Percentiles rank a stretch among this genome's conserved stretches.
phyloP scores from a whole-genome alignment of 2,329 filamentous ascomycete genomes.

The Celoporthe dispersa region DNA sequence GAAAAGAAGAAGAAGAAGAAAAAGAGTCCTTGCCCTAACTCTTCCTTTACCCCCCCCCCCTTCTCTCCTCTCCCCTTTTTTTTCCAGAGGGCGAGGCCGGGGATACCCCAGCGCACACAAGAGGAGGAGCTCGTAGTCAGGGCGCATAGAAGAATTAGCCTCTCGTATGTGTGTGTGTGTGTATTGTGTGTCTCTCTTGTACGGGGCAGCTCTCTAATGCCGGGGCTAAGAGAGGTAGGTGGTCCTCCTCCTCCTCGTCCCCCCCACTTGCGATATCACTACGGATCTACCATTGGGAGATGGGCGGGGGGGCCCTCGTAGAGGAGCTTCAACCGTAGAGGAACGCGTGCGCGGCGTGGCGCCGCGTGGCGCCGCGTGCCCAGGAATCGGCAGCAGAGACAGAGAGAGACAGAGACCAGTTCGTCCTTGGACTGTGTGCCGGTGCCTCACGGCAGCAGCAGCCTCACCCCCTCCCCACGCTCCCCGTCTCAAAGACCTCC shows the following conservation, averaged over 20 bases:
- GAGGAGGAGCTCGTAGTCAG: no score
- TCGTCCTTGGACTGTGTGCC: no score
- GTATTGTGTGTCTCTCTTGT: no score
- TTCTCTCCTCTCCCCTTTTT: not conserved
- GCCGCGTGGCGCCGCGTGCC: no score
- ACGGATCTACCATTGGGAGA: not conserved
- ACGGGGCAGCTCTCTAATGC: no score
- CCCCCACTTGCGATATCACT: not conserved
- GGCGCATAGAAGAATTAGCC: no score
- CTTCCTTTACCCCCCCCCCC: no score
- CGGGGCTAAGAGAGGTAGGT: no score
- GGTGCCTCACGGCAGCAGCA: slow-evolving; percentile 39
- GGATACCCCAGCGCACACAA: not conserved
- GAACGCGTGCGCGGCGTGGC: not conserved
- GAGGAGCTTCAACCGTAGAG: not conserved
- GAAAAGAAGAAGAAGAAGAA: not conserved
- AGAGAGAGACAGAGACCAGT: no score
- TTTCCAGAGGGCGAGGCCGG: not conserved
- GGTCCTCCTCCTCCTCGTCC: not conserved
- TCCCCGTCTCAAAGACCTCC: slow-evolving; percentile 76
- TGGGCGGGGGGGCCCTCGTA: not conserved
- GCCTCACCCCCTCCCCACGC: slow-evolving; percentile 68
- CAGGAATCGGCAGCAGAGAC: no score
- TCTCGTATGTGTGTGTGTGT: no score
- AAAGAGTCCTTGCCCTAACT: no score